phyloP scores from a whole-genome alignment of 2,329 filamentous ascomycete species.

The Podosphaera aphanis region DNA sequence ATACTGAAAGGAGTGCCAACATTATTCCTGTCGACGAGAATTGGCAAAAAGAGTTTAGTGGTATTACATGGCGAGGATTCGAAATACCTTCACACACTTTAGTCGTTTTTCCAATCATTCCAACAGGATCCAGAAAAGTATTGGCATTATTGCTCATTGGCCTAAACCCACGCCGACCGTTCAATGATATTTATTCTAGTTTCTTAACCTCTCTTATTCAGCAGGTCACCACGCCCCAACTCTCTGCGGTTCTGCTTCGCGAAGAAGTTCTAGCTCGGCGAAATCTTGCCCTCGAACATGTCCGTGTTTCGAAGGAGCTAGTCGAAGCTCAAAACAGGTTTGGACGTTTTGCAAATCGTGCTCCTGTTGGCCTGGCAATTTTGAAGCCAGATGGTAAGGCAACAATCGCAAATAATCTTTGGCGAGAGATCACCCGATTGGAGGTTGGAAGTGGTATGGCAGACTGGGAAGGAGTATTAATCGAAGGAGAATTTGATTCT shows the following conservation, averaged over 20 bases:
- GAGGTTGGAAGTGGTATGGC: conserved; percentile 33
- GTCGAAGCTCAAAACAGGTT: conserved; percentile 54
- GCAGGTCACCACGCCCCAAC: conserved; percentile 57
- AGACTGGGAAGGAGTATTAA: conserved; percentile 50
- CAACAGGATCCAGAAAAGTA: conserved; percentile 46
- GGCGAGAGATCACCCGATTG: conserved; percentile 42
- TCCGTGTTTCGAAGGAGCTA: conserved; percentile 54
- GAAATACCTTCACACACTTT: conserved; percentile 45
- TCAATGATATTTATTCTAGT: conserved; percentile 57
- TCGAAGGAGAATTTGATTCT: conserved; percentile 36
- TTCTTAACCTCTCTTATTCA: conserved; percentile 54
- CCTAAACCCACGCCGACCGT: conserved; percentile 54
- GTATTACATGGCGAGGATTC: conserved; percentile 46
- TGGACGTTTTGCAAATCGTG: conserved; percentile 64
- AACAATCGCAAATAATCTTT: conserved; percentile 64
- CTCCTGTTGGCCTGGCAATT: conserved; percentile 68
- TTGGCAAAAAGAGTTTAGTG: conserved; percentile 37
- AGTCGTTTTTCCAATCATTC: conserved; percentile 57
- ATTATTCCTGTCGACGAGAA: conserved; percentile 42
- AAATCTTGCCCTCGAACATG: conserved; percentile 51
- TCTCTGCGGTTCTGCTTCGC: conserved; percentile 61
- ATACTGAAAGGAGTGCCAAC: conserved; percentile 42
- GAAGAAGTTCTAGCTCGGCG: conserved; percentile 60
- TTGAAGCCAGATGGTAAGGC: conserved; percentile 48
- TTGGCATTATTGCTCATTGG: conserved; percentile 62